phyloP scores from a whole-genome alignment of 176 grass and related monocot species.

The Paspalum vaginatum region DNA sequence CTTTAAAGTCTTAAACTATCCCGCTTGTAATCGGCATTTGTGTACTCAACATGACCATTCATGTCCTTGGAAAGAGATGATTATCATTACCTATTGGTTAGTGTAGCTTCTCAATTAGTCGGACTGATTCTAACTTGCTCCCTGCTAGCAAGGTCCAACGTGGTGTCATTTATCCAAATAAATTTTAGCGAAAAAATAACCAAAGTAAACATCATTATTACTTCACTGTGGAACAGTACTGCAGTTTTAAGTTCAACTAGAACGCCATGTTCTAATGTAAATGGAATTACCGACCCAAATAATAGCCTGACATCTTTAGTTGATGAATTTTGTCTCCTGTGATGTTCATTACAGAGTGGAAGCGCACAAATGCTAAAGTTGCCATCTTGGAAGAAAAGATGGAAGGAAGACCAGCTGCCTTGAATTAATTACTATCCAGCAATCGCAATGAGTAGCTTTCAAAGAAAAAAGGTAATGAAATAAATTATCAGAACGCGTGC shows the following conservation, averaged over 20 bases:
- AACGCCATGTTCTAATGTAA: not conserved
- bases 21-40: not conserved
- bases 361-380: slow-evolving; percentile 7
- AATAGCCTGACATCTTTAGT: not conserved
- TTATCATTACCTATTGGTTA: slow-evolving; percentile 17
- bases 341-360: not conserved
- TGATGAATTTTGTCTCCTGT: not conserved
- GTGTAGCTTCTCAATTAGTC: not conserved
- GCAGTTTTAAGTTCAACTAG: not conserved
- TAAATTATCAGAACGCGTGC: slow-evolving; percentile 10
- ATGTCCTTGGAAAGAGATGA: slow-evolving; percentile 13
- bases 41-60: slow-evolving; percentile 25
- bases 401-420: not conserved
- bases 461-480: not conserved
- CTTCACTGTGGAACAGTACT: not conserved
- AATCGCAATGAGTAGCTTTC: not conserved
- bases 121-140: not conserved
- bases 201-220: not conserved
- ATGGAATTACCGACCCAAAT: not conserved
- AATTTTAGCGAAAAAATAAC: not conserved
- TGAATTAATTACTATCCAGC: not conserved
- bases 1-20: slow-evolving; percentile 27
- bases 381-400: not conserved
- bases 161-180: not conserved
- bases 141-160: not conserved